phyloP scores from a whole-genome alignment of 352 stramenopile genomes.

The Globisporangium perplexum region DNA sequence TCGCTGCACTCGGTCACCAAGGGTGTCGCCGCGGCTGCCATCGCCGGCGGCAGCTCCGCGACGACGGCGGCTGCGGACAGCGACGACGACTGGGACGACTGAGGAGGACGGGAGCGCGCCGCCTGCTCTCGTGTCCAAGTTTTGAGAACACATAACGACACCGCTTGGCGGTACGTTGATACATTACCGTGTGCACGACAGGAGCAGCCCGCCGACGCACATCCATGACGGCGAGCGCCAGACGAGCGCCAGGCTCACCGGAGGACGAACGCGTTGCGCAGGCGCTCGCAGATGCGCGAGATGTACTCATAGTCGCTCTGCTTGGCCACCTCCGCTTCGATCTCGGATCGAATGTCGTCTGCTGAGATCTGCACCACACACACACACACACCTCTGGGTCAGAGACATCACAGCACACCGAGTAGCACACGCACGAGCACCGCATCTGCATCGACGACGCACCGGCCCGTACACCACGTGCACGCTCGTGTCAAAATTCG shows the following conservation, averaged over 20 bases:
- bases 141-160: slow-evolving; percentile 1
- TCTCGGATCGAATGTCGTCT: slow-evolving; percentile 36
- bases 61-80: slow-evolving; percentile 30
- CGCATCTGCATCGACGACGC: background rate
- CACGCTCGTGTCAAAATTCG: slow-evolving; percentile 34
- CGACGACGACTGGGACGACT: slow-evolving; percentile 84
- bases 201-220: background rate
- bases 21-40: slow-evolving; percentile 8
- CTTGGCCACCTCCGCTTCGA: slow-evolving; percentile 32
- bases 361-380: slow-evolving; percentile 41
- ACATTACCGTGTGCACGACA: background rate
- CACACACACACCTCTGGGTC: background rate
- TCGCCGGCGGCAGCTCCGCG: background rate
- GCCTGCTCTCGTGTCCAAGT: background rate
- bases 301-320: slow-evolving; percentile 44
- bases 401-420: background rate
- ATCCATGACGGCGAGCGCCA: slow-evolving; percentile 6
- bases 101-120: slow-evolving; percentile 17
- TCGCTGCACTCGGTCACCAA: slow-evolving; percentile 58
- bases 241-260: slow-evolving; percentile 19
- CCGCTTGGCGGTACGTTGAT: background rate
- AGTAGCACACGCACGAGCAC: background rate
- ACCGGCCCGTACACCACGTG: slow-evolving; percentile 48
- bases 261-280: slow-evolving; percentile 37
- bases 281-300: slow-evolving; percentile 37